Base-by-base conservation (phyloP, 176 grass and related monocot species). In the Triticum turgidum region DNA sequence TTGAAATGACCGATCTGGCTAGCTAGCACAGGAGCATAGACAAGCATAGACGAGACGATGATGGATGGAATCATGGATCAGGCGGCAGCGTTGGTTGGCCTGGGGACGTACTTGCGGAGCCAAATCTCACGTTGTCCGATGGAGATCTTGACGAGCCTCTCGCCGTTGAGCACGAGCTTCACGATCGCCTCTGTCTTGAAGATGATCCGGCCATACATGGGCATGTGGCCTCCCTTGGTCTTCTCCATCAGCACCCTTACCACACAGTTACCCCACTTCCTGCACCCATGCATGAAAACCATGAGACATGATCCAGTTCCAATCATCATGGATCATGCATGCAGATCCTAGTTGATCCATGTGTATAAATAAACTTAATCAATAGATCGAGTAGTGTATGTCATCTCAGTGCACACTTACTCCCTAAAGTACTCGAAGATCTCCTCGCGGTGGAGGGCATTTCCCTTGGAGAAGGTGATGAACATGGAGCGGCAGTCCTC, bases 361-460 rank as follows among this genome's bases (percentile, higher is more conserved):
- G 9, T 42, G 39, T 10, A 11, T 11, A 42, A 42, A 44, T 44
- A 44, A 44, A 44, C 42, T 3, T 3, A 44, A 44, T 44, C 42
- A 11, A 44, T 44, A 44, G 10, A 44, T 44, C 42, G 3, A 42
- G 49, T 15, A 17, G 14, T 52, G 49, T 52, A 52, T 52, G 2
- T 29, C 29, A 29, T 29, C 29, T 52, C 0, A 15, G 13, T 52
- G 49, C 14, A 52, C 14, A 52, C 49, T 73, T 83, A 94, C 94
- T 90, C 32, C 7, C 47, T 94, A 65, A 94, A 97, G 77, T 97
- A 85, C 34, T 87, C 74, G 7, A 76, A 82, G n/a, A 97, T 92
- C 38, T 94, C 88, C 7, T 89, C 90, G 15, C 88, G 77, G 1
- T 34, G 67, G 1, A 94, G 29, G 10, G 92, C 39, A 18, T 85